Conservation (phyloP, 768 basidiomycete species). For the Leucogyrophana mollusca region DNA sequence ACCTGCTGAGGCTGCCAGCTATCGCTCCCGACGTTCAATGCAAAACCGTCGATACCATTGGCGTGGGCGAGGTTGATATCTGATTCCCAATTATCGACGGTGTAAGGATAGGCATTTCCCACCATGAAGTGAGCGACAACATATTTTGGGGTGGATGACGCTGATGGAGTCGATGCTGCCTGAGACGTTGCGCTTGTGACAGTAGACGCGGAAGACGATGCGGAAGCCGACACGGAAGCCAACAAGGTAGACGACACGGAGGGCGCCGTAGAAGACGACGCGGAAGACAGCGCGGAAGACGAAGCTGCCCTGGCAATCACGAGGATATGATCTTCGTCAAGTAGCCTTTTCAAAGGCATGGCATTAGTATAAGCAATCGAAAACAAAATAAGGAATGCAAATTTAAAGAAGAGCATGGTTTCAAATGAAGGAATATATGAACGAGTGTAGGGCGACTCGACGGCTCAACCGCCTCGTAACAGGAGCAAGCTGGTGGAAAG, state of each 20-base stretch:
- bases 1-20: conserved; percentile 63
- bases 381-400: not conserved
- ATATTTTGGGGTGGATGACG: conserved; percentile 32
- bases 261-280: not conserved
- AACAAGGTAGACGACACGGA: not conserved
- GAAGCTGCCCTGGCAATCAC: not conserved
- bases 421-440: not conserved
- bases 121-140: conserved; percentile 61
- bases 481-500: too few relatives aligned
- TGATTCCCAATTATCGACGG: conserved; percentile 36
- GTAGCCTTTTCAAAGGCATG: not conserved
- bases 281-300: too few relatives aligned
- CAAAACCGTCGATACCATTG: conserved; percentile 67
- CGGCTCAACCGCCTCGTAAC: not conserved
- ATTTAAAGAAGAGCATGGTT: not conserved
- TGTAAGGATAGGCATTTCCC: conserved; percentile 69
- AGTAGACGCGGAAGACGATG: not conserved
- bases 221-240: not conserved
- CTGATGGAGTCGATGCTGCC: conserved; percentile 12
- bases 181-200: not conserved
- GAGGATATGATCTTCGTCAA: not conserved
- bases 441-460: not conserved
- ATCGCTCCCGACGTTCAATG: conserved; percentile 68
- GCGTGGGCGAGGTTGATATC: conserved; percentile 56
- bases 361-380: not conserved